Conservation (phyloP, 331 rosid species). For the Malus hybrid region DNA sequence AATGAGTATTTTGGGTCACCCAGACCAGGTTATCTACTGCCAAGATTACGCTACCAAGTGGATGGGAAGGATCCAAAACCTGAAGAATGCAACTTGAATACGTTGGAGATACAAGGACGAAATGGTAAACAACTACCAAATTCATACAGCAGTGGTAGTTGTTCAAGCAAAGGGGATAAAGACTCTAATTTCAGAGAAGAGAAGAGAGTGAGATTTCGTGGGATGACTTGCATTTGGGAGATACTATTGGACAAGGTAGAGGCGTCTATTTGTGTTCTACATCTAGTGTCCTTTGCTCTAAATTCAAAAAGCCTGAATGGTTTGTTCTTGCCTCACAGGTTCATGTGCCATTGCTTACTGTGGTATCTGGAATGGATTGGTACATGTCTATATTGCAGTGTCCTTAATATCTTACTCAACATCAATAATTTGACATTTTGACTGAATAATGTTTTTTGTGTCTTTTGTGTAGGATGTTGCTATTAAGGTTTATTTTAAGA, state of each 20-base stretch:
- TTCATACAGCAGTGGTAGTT: constrained; percentile 31
- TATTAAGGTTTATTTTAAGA: constrained; percentile 50
- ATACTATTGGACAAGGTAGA: constrained; percentile 69
- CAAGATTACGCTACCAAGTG: constrained; percentile 13
- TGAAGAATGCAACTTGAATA: constrained; percentile 23
- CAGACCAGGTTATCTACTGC: constrained; percentile 12
- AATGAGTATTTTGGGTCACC: constrained; percentile 23
- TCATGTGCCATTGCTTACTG: constrained; percentile 58
- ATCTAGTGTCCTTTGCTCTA: background rate
- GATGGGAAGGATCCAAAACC: constrained; percentile 25
- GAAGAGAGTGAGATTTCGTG: constrained; percentile 48
- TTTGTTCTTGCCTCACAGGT: constrained; percentile 34
- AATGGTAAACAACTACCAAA: constrained; percentile 25
- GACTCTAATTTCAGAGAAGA: constrained; percentile 33
- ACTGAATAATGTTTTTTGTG: background rate
- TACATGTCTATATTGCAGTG: constrained; percentile 11
- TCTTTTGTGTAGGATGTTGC: constrained; percentile 55
- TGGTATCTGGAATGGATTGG: constrained; percentile 82
- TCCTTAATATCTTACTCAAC: background rate
- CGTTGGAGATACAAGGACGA: constrained; percentile 31
- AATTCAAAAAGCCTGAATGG: background rate
- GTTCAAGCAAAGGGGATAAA: constrained; percentile 44
- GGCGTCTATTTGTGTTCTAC: background rate
- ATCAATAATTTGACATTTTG: constrained; percentile 4
- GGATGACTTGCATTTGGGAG: constrained; percentile 60